A percentile compares a stretch with the other conserved stretches of the same genome.
phyloP scores from a whole-genome alignment of 176 grass and related monocot species.

The Musa itinerans region DNA sequence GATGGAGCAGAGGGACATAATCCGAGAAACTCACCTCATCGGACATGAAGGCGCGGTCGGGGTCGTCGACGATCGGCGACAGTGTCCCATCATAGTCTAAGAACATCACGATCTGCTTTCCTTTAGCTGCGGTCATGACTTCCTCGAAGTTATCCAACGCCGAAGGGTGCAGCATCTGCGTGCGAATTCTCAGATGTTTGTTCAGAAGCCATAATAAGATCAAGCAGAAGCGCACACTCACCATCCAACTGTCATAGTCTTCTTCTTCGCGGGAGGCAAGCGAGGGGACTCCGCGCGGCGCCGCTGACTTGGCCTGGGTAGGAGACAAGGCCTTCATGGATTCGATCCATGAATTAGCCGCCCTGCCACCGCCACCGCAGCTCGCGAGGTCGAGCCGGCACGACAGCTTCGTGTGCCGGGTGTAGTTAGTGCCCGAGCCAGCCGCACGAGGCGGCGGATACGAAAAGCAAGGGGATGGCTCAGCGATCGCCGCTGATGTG shows the following conservation, averaged over 20 bases:
- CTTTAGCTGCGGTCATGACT: neutral
- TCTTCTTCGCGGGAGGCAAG: neutral
- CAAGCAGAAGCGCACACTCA: neutral
- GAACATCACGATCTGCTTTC: conserved; percentile 26
- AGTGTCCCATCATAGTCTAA: conserved; percentile 25
- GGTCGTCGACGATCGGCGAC: conserved; percentile 23
- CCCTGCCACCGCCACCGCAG: neutral
- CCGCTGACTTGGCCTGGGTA: neutral
- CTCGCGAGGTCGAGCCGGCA: conserved; percentile 8
- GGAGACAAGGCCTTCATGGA: conserved; percentile 22
- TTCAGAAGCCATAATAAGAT: neutral
- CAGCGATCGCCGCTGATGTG: neutral
- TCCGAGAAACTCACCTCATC: neutral
- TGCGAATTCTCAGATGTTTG: neutral
- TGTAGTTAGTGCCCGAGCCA: neutral
- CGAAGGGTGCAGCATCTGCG: conserved; percentile 16
- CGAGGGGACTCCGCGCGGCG: neutral
- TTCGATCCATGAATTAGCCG: neutral
- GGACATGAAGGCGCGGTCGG: conserved; percentile 23
- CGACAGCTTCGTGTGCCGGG: neutral
- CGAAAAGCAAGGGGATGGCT: neutral
- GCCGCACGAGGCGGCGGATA: neutral
- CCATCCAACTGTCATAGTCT: conserved; percentile 8
- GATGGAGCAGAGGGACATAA: neutral
- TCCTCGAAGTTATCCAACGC: conserved; percentile 18